phyloP scores from a whole-genome alignment of 2,329 filamentous ascomycete species.

The Neonectria hederae region DNA sequence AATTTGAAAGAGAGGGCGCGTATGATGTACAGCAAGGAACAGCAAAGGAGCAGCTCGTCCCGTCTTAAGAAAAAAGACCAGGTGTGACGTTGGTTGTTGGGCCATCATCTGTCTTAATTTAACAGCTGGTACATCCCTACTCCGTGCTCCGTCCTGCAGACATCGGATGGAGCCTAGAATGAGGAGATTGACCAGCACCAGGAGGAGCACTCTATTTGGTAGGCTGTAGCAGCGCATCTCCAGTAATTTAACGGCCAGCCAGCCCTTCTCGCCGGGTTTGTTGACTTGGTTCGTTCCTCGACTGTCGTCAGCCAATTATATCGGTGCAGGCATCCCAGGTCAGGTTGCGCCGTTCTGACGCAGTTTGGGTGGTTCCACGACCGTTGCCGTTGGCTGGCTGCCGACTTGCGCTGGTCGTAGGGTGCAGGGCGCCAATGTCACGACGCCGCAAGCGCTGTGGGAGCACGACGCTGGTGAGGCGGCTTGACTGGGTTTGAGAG shows the following conservation, averaged over 20 bases:
- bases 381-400: constrained; percentile 21
- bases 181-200: constrained; percentile 14
- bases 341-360: constrained; percentile 10
- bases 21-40: constrained; percentile 15
- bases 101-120: constrained; percentile 37
- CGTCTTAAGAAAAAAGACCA: constrained; percentile 22
- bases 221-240: constrained; percentile 13
- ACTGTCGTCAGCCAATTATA: constrained; percentile 27
- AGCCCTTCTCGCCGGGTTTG: constrained; percentile 18
- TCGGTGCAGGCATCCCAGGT: constrained; percentile 2
- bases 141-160: constrained; percentile 5
- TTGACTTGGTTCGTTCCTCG: constrained; percentile 31
- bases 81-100: constrained; percentile 33
- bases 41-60: constrained; percentile 12
- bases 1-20: constrained; percentile 4
- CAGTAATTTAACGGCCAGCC: constrained; percentile 22
- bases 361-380: constrained; percentile 18
- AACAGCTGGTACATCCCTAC: constrained; percentile 28
- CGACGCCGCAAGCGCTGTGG: constrained; percentile 36
- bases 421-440: constrained; percentile 27
- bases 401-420: constrained; percentile 8
- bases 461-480: constrained; percentile 22
- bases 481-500: constrained; percentile 35
- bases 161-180: not conserved
- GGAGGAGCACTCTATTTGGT: constrained; percentile 3